phyloP scores from a whole-genome alignment of 1,284 basidiomycete genomes.

The Trichosporon ovoides region DNA sequence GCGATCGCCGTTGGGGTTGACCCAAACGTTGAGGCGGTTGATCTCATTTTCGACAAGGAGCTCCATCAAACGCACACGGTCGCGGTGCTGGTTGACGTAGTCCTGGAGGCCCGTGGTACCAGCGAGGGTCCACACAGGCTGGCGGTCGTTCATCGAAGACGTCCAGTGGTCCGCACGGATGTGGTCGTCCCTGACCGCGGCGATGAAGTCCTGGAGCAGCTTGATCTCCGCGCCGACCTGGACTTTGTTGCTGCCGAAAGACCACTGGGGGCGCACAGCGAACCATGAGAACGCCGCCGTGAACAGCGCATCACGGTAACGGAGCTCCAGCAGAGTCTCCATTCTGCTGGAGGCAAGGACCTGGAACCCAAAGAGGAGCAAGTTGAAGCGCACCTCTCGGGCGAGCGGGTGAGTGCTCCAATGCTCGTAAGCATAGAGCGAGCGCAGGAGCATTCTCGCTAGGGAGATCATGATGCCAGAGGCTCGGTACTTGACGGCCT shows the following conservation, averaged over 20 bases:
- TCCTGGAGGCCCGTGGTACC: conserved; percentile 52
- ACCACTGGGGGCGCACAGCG: conserved; percentile 86
- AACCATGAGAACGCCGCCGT: conserved; percentile 86
- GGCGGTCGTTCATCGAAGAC: conserved; percentile 61
- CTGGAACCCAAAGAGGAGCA: conserved; percentile 90
- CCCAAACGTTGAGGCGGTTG: conserved; percentile 79
- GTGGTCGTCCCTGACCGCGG: conserved; percentile 67
- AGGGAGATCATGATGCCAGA: conserved; percentile 80
- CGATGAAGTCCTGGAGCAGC: conserved; percentile 75
- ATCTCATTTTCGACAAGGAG: conserved; percentile 88
- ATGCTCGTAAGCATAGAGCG: conserved; percentile 60
- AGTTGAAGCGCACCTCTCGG: conserved; percentile 80
- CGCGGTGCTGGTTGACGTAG: conserved; percentile 58
- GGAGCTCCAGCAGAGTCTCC: conserved; percentile 75
- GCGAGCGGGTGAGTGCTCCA: conserved; percentile 89
- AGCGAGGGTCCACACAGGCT: conserved; percentile 48
- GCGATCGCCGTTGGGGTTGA: conserved; percentile 73
- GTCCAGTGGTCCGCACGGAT: conserved; percentile 62
- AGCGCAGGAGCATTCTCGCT: conserved; percentile 72
- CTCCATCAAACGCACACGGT: conserved; percentile 66
- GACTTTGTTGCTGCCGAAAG: conserved; percentile 83
- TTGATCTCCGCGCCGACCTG: conserved; percentile 86
- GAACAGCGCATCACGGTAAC: conserved; percentile 72
- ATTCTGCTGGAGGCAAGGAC: conserved; percentile 80
- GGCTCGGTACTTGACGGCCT: conserved; percentile 84